A percentile compares a stretch with the other conserved stretches of the same genome.
Conservation (phyloP, 192 early-diverging fungal species). For the Backusella circina region DNA sequence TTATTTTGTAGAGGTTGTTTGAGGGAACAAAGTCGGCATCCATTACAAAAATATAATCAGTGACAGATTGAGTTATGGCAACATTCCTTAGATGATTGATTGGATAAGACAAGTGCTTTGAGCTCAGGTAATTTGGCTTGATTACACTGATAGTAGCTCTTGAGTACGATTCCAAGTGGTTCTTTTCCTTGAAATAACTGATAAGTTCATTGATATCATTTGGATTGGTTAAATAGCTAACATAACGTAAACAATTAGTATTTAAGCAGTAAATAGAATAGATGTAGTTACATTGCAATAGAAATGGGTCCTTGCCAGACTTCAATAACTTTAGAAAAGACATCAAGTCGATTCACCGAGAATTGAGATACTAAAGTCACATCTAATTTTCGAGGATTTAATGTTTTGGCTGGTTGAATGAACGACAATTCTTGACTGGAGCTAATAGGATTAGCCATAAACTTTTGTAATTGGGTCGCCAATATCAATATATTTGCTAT, state of each 20-base stretch:
- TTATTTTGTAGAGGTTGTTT: constrained; percentile 31
- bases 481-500: neutral
- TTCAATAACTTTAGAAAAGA: constrained; percentile 38
- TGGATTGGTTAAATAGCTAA: constrained; percentile 42
- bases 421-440: neutral
- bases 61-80: constrained; percentile 33
- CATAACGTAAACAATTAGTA: neutral
- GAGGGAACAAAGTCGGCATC: constrained; percentile 55
- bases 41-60: constrained; percentile 48
- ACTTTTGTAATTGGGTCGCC: neutral
- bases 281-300: constrained; percentile 36
- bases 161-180: constrained; percentile 18
- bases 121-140: constrained; percentile 41
- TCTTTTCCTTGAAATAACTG: constrained; percentile 31
- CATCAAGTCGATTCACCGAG: constrained; percentile 46
- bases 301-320: constrained; percentile 49
- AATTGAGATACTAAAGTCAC: constrained; percentile 48
- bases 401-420: neutral
- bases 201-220: constrained; percentile 36
- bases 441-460: neutral
- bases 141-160: constrained; percentile 33
- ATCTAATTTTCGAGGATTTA: constrained; percentile 11
- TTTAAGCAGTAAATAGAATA: neutral
- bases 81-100: constrained; percentile 52
- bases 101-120: constrained; percentile 39